Conservation (phyloP, 495 filamentous ascomycete genomes). For the Trypethelium eluteriae region DNA sequence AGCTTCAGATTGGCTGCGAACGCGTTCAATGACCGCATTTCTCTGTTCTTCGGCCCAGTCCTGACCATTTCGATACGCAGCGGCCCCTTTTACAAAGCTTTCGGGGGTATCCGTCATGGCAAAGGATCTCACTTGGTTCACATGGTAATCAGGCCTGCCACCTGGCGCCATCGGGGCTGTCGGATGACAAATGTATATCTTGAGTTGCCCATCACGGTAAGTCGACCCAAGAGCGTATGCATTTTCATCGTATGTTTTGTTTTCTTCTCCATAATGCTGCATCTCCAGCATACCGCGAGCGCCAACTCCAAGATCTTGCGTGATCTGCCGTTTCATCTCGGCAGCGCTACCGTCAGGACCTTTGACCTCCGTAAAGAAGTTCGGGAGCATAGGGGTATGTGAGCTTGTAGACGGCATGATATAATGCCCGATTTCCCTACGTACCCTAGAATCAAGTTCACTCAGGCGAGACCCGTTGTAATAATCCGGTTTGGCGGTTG, state of each 20-base stretch:
- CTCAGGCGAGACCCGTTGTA: conserved; percentile 12
- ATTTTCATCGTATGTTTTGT: conserved; percentile 15
- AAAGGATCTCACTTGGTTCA: conserved; percentile 34
- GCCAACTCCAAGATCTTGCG: conserved; percentile 14
- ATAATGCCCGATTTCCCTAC: conserved; percentile 13
- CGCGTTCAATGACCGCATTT: conserved; percentile 11
- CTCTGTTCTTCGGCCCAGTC: conserved; percentile 34
- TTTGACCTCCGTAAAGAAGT: conserved; percentile 17
- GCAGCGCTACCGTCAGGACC: conserved; percentile 10
- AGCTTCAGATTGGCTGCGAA: not conserved
- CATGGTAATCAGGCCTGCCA: conserved; percentile 35
- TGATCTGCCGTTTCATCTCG: conserved; percentile 13
- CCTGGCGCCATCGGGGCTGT: conserved; percentile 17
- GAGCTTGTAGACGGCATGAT: conserved; percentile 15
- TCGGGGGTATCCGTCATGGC: conserved; percentile 30
- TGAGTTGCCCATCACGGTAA: conserved; percentile 14
- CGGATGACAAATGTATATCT: conserved; percentile 20
- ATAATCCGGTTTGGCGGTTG: conserved; percentile 14
- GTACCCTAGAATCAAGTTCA: conserved; percentile 14
- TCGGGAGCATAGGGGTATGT: conserved; percentile 12
- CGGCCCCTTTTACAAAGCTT: conserved; percentile 33
- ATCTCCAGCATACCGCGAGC: conserved; percentile 17
- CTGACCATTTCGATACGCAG: conserved; percentile 36
- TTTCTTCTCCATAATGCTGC: conserved; percentile 12
- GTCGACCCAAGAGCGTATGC: conserved; percentile 15